These are phyloP conservation scores for Elsinoe arachidis DNA, from an alignment of 2,329 filamentous ascomycete genomes.

Conservation along the genomic window DNA sequence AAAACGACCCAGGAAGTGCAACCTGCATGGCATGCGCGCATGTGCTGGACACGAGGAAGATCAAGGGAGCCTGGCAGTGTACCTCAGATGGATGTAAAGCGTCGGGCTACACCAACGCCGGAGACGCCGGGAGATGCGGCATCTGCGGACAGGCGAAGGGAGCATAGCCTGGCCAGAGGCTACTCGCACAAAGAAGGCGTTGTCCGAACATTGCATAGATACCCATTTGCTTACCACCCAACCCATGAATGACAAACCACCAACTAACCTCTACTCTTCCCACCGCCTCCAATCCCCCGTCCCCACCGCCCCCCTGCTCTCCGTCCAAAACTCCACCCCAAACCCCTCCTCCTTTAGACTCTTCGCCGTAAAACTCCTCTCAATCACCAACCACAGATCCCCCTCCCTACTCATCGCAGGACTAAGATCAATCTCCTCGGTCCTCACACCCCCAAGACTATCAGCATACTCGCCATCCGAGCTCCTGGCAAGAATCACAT, in stretches of 20 bases:
- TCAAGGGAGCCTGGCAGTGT: constrained; percentile 58
- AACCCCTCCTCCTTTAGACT: constrained; percentile 43
- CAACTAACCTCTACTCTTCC: constrained; percentile 20
- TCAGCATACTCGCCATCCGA: constrained; percentile 69
- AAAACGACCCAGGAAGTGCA: constrained; percentile 46
- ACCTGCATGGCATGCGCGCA: constrained; percentile 64
- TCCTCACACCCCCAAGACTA: constrained; percentile 54
- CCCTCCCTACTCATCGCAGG: constrained; percentile 49
- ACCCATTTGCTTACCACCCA: too few relatives aligned
- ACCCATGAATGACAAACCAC: too few relatives aligned
- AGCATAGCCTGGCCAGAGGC: background rate
- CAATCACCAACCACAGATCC: constrained; percentile 71
- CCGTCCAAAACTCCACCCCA: constrained; percentile 39
- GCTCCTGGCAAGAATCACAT: constrained; percentile 55
- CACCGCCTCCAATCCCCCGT: constrained; percentile 39
- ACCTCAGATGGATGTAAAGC: constrained; percentile 45
- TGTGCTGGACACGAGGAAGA: constrained; percentile 50
- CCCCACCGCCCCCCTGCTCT: constrained; percentile 36
- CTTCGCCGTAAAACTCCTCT: constrained; percentile 58
- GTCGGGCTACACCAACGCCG: constrained; percentile 57
- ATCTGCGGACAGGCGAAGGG: constrained; percentile 46
- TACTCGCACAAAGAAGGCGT: too few relatives aligned
- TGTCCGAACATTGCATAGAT: too few relatives aligned
- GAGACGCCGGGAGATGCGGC: constrained; percentile 61
- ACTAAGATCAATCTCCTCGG: constrained; percentile 65